Percentiles rank a stretch among this genome's conserved stretches.
Evolutionary conservation across 495 filamentous ascomycete genomes (phyloP).

Genomic region (Monascus purpureus): DNA sequence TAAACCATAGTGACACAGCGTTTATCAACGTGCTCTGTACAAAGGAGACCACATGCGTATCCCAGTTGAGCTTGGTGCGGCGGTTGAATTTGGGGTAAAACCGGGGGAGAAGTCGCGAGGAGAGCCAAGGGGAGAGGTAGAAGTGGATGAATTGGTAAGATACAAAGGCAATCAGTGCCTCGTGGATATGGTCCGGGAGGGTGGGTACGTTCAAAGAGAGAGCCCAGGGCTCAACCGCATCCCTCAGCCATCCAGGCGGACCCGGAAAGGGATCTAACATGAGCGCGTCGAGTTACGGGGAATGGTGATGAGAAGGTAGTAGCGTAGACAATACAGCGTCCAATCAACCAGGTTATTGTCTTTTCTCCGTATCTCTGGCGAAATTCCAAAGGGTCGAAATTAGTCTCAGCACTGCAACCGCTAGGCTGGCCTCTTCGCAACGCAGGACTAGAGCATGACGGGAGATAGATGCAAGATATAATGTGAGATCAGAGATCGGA

Average conservation of each 20-base stretch:
- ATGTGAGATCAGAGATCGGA: no score
- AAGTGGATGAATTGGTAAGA: slow-evolving; percentile 66
- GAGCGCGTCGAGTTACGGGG: no score
- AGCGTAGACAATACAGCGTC: no score
- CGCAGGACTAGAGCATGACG: no score
- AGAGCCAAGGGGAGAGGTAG: slow-evolving; percentile 62
- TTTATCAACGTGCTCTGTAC: slow-evolving; percentile 75
- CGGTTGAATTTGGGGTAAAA: slow-evolving; percentile 52
- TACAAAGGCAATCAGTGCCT: slow-evolving; percentile 58
- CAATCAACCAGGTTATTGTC: no score
- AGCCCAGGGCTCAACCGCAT: slow-evolving; percentile 29
- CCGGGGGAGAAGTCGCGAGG: slow-evolving; percentile 50
- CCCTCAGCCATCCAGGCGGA: slow-evolving; percentile 28
- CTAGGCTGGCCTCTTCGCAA: no score
- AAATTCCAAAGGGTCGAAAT: no score
- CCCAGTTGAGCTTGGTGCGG: slow-evolving; percentile 79
- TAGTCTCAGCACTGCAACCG: no score
- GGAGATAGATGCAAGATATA: no score
- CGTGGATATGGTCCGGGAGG: slow-evolving; percentile 77
- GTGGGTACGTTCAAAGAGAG: slow-evolving; percentile 45
- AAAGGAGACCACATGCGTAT: slow-evolving; percentile 92
- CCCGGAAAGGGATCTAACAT: slow-evolving; percentile 39
- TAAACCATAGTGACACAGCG: slow-evolving; percentile 65
- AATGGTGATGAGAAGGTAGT: slow-evolving; percentile 3
- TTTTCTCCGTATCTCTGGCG: no score